Base-by-base conservation (phyloP, 441 rosid genomes). In the Populus hybrid region DNA sequence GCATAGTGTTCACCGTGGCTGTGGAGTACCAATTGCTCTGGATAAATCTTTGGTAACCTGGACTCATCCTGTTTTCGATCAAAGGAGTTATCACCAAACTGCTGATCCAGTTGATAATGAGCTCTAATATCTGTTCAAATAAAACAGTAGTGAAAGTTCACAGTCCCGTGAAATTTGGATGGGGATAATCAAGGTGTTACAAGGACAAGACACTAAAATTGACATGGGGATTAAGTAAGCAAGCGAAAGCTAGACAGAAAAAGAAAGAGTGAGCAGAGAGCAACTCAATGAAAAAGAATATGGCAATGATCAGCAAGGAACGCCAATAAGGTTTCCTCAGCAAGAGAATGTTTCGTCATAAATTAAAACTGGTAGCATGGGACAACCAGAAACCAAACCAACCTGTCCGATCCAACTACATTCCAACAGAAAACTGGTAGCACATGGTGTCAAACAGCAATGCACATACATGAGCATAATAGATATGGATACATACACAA, bases 401-500 rank as follows among this genome's bases (percentile, higher is more conserved):
- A 46, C 20, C 57, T 50, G 57, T 50, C 20, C 57, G 7, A 14
- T 50, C 57, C 57, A 50, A 50, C 57, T 50, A 50, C 57, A 50
- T 14, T 50, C 18, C 57, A 50, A 50, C 7, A 50, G 57, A 50
- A 14, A 50, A 50, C 20, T 1, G 20, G 57, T 14, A 14, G 57
- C 20, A 50, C 57, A 50, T 50, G 57, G 20, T 50, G 57, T 50
- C 57, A 50, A 50, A 50, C 57, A 50, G 38, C 38, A 5, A 35
- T 35, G 38, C 38, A 35, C 38, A 35, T 35, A 6, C 21, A 16
- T 54, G 57, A 16, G 16, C 14, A 54, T 42, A 70, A 46, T 14
- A 18, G 3, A 28, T 42, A 11, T 23, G 72, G 21, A 32, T 28
- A 67, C 54, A 50, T 10, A 69, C 54, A 79, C 79, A 73, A 72